These are phyloP conservation scores for Lipomyces sp. DNA, from an alignment of 805 yeast genomes.

Conservation along the genomic window DNA sequence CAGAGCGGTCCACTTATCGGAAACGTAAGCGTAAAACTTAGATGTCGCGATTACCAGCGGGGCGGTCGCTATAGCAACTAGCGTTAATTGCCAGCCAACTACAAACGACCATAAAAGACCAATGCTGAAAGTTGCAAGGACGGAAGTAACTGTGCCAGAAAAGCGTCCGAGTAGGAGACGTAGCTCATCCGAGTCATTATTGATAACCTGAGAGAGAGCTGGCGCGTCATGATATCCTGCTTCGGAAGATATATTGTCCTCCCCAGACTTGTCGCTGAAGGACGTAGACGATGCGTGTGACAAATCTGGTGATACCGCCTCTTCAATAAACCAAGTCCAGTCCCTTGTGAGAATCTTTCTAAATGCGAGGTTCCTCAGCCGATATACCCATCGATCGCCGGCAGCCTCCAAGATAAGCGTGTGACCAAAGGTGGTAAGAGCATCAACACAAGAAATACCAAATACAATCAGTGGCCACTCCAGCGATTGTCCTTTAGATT, in stretches of 20 bases:
- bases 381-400: slow-evolving; percentile 70
- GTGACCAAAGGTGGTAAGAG: slow-evolving; percentile 58
- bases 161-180: slow-evolving; percentile 68
- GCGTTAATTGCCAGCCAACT: slow-evolving; percentile 83
- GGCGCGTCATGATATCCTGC: slow-evolving; percentile 14
- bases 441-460: slow-evolving; percentile 66
- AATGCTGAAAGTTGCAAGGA: slow-evolving; percentile 57
- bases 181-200: slow-evolving; percentile 83
- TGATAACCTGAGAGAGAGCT: slow-evolving; percentile 56
- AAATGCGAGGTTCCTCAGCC: slow-evolving; percentile 58
- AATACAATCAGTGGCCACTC: slow-evolving; percentile 75
- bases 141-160: slow-evolving; percentile 58
- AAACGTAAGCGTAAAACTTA: slow-evolving; percentile 54
- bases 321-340: slow-evolving; percentile 52
- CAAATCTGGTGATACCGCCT: background rate
- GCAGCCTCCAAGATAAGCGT: slow-evolving; percentile 57
- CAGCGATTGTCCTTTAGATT: slow-evolving; percentile 29
- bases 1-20: slow-evolving; percentile 60
- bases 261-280: background rate
- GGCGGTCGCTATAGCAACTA: slow-evolving; percentile 78
- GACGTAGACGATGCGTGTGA: background rate
- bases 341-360: slow-evolving; percentile 56
- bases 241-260: background rate
- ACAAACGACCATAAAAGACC: slow-evolving; percentile 80
- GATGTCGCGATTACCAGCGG: slow-evolving; percentile 65